Conservation (phyloP, 352 stramenopile genomes). For the Peronospora tabacina region DNA sequence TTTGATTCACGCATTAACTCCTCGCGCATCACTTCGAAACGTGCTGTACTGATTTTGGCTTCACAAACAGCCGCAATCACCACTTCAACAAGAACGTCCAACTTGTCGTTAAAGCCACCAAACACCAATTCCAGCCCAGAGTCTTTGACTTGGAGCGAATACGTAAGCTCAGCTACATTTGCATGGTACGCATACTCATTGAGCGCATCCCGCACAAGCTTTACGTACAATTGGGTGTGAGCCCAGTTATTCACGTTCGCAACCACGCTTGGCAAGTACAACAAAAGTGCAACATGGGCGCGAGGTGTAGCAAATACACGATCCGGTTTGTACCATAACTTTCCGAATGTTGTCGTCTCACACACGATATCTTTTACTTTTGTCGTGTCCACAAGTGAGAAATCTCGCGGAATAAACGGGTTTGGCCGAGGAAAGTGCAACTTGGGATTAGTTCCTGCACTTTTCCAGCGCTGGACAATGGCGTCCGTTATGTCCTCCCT, state of each 20-base stretch:
- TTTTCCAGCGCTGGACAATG: constrained; percentile 37
- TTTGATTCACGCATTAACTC: constrained; percentile 65
- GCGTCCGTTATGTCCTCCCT: constrained; percentile 32
- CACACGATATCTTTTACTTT: constrained; percentile 25
- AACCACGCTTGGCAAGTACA: constrained; percentile 48
- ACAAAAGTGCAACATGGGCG: constrained; percentile 44
- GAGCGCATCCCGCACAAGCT: constrained; percentile 53
- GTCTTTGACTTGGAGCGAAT: constrained; percentile 59
- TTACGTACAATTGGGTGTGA: constrained; percentile 49
- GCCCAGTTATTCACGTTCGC: constrained; percentile 33
- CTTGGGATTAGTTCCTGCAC: constrained; percentile 27
- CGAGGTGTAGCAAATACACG: constrained; percentile 50
- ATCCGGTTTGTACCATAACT: constrained; percentile 61
- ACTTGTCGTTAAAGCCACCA: constrained; percentile 73
- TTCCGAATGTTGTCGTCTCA: constrained; percentile 36
- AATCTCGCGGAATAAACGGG: constrained; percentile 64
- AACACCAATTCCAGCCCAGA: constrained; percentile 56
- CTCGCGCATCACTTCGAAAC: constrained; percentile 59
- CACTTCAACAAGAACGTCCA: constrained; percentile 54
- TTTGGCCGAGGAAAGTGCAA: constrained; percentile 54
- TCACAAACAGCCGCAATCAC: constrained; percentile 48
- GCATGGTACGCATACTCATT: constrained; percentile 73
- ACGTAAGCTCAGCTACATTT: constrained; percentile 64
- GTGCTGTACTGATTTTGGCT: constrained; percentile 35
- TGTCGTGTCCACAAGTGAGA: constrained; percentile 40